Percentiles rank a stretch among this genome's conserved stretches.
Evolutionary conservation across 1,139 yeast genomes (phyloP).

Genomic region (Lodderomyces metapsilosis): DNA sequence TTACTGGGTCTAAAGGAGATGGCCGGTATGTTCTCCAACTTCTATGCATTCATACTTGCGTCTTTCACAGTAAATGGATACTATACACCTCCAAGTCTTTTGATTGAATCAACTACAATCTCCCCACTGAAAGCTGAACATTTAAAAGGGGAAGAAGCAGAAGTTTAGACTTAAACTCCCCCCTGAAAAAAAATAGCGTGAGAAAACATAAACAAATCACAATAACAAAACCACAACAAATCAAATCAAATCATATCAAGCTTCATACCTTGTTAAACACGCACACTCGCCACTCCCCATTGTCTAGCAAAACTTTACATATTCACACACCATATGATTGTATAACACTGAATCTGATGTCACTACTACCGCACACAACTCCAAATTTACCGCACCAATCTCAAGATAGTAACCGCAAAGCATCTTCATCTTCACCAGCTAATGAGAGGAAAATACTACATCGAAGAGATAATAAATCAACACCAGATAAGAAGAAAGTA

Average conservation of each 20-base stretch:
- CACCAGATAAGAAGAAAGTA: constrained; percentile 4
- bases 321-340: not conserved
- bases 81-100: too few relatives aligned
- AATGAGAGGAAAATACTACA: not conserved
- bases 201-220: not conserved
- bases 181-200: not conserved
- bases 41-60: too few relatives aligned
- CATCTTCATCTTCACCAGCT: constrained; percentile 2
- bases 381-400: constrained; percentile 8
- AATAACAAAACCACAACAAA: not conserved
- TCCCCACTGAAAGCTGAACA: too few relatives aligned
- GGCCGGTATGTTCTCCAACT: too few relatives aligned
- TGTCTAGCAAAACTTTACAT: too few relatives aligned
- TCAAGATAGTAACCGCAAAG: not conserved
- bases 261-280: too few relatives aligned
- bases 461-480: constrained; percentile 4
- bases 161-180: too few relatives aligned
- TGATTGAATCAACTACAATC: too few relatives aligned
- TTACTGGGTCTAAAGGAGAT: too few relatives aligned
- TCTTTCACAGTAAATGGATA: too few relatives aligned
- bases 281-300: not conserved
- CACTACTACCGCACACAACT: constrained; percentile 4
- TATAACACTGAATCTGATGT: not conserved
- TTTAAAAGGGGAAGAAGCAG: too few relatives aligned
- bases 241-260: not conserved